Base-by-base conservation (phyloP, 192 early-diverging fungal species). In the Rhizoclosmatium globosum region DNA sequence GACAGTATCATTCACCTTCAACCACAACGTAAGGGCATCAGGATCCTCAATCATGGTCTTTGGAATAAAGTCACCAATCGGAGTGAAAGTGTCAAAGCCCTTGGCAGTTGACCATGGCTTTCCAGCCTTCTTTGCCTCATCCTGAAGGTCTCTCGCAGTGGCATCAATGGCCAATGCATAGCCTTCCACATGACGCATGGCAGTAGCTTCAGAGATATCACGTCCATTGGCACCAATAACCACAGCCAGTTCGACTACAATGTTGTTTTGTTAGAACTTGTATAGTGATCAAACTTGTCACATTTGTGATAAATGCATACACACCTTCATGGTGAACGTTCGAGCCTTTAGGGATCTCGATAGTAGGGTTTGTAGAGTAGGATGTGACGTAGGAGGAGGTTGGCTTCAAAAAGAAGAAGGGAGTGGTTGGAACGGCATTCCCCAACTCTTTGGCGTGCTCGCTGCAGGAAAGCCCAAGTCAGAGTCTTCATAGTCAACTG, bases 391-490 rank as follows among this genome's bases (percentile, higher is more conserved):
- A 95, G 39, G 94, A 94, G 48, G 93, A 92, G 1, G 94, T 91
- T 23, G 96, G 96, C 87, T 99, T 99, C 48, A 99, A 87, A 83
- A 99, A 99, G 82, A 96, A 94, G 79, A 97, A 92, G 23, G 97
- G 97, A 7, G 86, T 76, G 50, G 83, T 93, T 0, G 97, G 97
- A 23, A 97, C 93, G n/a, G 93, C 88, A 83, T 95, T 97, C 23
- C 92, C 93, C 13, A 99, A 91, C 83, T 99, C 96, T 76, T 94
- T 94, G 43, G 97, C 97, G 77, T 99, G 97, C 64, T 96, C 94
- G 71, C 93, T 93, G 67, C 13, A 9, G 61, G 39, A 56, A 66
- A 71, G 0, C 3, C 11, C 15, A 38, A n/a, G 13, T n/a, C 13
- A 42, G 1, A 17, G 17, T 71, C 56, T 68, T 53, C 1, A 43